Base-by-base conservation (phyloP, 768 basidiomycete species). In the Boletus sp. region DNA sequence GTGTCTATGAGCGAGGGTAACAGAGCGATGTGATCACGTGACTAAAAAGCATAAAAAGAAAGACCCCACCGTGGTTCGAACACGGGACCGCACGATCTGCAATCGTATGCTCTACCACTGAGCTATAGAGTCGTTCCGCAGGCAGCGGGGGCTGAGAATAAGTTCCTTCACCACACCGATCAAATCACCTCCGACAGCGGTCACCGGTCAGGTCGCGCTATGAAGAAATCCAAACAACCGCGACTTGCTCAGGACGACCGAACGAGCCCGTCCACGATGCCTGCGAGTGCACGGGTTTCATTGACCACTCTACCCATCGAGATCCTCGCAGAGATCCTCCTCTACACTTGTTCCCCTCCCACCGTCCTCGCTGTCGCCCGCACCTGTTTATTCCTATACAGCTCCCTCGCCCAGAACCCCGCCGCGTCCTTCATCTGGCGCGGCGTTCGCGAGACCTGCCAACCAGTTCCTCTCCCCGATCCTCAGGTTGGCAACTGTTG, bases 361-460 rank as follows among this genome's bases (percentile, higher is more conserved):
- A 81, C 83, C 55, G 71, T 87, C 13, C 75, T 88, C 35, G 76
- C 85, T 2, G 69, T 87, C 6, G 75, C 85, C 11, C 79, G 84
- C 7, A 79, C 78, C 37, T 83, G 75, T 74, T 82, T 80, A 54
- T 75, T 70, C 55, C 73, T 87, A 10, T 79, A 81, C 61, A 62
- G 61, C 3, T 77, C 79, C 0, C 75, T 89, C 4, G 70, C 78
- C 1, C 66, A 69, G 43, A 75, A 77, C 21, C 68, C 71, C 7
- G 60, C 75, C 4, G 76, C 78, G 0, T 63, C 67, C 4, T 84
- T 74, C 63, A 83, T 90, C 45, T 90, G 87, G 87, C 78, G 77
- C 21, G 65, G 69, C 8, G 77, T 78, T 32, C 76, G 88, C 23
- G 57, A 72, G 27, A 58, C 67, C 7, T 76, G 67, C 57, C 19